Base-by-base conservation (phyloP, 164 flowering plant species). In the Vitis amurensis region DNA sequence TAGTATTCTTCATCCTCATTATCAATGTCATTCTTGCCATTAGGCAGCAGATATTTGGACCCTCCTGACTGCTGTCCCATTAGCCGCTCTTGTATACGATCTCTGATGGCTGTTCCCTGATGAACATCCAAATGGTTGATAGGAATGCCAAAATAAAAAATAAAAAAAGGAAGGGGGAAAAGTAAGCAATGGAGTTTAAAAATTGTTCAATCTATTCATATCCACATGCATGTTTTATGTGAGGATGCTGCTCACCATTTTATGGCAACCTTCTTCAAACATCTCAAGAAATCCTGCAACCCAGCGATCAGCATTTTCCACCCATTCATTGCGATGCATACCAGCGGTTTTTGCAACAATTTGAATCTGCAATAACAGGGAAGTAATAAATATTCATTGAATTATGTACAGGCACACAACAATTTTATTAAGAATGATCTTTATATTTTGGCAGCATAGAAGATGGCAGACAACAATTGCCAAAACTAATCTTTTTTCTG, bases 201-300 rank as follows among this genome's bases (percentile, higher is more conserved):
- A 44, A 19, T 63, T 7, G 0, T 16, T 50, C 31, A 62, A 13
- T 17, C 16, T 47, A 52, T 31, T 13, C 19, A 50, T 23, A 23
- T 2, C 6, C 12, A 30, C 29, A 55, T 11, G 47, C 14, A 17
- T 2, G 7, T 6, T 15, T 11, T 30, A 16, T 13, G 13, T 10
- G 8, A 15, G 6, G 15, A 59, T n/a, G n/a, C 19, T 23, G 10
- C 80, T 71, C n/a, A 81, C 94, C 92, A 90, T 88, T 76, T 87
- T 88, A 71, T 90, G 94, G 76, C 94, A 90, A 56, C 94, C 84
- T 85, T 90, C 94, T 81, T 90, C 94, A 71, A 90, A 88, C 94
- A 90, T 90, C 79, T 90, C 94, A 11, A 90, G 87, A 74, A 90
- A 90, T 44, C 91, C 92, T 76, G 94, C 94, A 65, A 88, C 92